Evolutionary conservation across 257 asterid genomes (phyloP), one percentile per base, ranked within the genome.

Genomic region (Eustoma russellianum): DNA sequence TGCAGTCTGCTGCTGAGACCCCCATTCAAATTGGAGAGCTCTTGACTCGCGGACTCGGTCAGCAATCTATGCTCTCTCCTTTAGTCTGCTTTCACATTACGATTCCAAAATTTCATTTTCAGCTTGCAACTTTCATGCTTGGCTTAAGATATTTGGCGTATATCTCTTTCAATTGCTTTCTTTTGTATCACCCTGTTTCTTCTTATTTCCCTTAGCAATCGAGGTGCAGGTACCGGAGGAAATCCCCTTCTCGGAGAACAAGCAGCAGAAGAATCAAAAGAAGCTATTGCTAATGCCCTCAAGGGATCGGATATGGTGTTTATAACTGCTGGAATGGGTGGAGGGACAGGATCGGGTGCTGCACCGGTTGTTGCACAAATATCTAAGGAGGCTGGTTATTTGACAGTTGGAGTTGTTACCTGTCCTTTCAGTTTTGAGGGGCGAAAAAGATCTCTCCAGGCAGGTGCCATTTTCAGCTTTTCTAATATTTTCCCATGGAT

Each of bases 341-440:
- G 99, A 51, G 99, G 99, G 67, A 92, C 99, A 5, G 99, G 99
- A 57, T 92, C 99, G 49, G 99, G 97, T 69, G 99, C 99, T 57
- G 99, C 99, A 52, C 94, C 97, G 38, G 74, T 92, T 43, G 99
- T 88, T 68, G 97, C 99, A 41, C 87, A 85, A 71, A 81, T 88
- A 61, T 80, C 99, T 6, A 88, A 78, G 71, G 97, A 92, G 66
- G 93, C 94, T 13, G 99, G 97, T 52, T 92, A 88, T 69, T 70
- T 92, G 72, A 92, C 95, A 59, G 99, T 88, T 70, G 99, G 98
- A 55, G 98, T 88, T 17, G 98, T 92, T 54, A 85, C 97, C 24
- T 85, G 85, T 61, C 98, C 98, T 1, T 92, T 92, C 82, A 83
- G 97, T 72, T 92, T 92, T 66, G 98, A 92, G 74, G 98, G 98